A percentile compares a stretch with the other conserved stretches of the same genome.
Evolutionary conservation across 495 filamentous ascomycete genomes (phyloP).

Genomic region (Delitschia confertaspora): DNA sequence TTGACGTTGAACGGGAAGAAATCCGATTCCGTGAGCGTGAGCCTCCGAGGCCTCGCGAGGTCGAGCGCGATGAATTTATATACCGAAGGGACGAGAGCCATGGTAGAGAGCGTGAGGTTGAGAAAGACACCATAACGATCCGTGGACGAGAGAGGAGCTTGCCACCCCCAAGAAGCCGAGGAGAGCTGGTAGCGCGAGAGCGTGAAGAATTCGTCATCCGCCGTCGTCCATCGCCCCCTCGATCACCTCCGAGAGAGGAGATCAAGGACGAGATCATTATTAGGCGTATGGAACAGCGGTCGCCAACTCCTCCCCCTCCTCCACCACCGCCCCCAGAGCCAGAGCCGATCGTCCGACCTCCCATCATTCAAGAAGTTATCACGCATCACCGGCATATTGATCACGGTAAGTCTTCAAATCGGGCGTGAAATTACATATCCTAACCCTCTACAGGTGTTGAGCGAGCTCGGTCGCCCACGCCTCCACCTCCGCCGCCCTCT

Average conservation of each 20-base stretch:
- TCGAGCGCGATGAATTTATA: conserved; percentile 30
- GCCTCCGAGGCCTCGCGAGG: conserved; percentile 9
- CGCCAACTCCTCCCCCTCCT: conserved; percentile 30
- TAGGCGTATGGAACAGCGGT: conserved; percentile 29
- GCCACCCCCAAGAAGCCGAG: conserved; percentile 24
- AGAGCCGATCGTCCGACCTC: conserved; percentile 53
- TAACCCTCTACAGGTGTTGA: conserved; percentile 29
- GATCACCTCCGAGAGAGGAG: conserved; percentile 26
- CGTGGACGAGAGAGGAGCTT: conserved; percentile 24
- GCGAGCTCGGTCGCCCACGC: conserved; percentile 32
- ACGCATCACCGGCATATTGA: conserved; percentile 82
- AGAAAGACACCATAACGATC: conserved; percentile 26
- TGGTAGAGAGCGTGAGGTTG: conserved; percentile 26
- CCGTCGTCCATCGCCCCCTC: conserved; percentile 27
- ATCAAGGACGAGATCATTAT: conserved; percentile 37
- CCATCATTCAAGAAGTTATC: conserved; percentile 71
- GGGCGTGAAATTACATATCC: neutral
- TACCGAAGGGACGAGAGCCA: conserved; percentile 27
- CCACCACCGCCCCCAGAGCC: conserved; percentile 44
- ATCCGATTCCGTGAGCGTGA: conserved; percentile 23
- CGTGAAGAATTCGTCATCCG: conserved; percentile 35
- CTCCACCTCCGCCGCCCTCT: conserved; percentile 35
- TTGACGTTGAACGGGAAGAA: conserved; percentile 31
- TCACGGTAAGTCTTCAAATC: conserved; percentile 52
- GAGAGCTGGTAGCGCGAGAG: conserved; percentile 30